Evolutionary conservation across 139 green algal species (phyloP).

Genomic region (Monoraphidium neglectum): DNA sequence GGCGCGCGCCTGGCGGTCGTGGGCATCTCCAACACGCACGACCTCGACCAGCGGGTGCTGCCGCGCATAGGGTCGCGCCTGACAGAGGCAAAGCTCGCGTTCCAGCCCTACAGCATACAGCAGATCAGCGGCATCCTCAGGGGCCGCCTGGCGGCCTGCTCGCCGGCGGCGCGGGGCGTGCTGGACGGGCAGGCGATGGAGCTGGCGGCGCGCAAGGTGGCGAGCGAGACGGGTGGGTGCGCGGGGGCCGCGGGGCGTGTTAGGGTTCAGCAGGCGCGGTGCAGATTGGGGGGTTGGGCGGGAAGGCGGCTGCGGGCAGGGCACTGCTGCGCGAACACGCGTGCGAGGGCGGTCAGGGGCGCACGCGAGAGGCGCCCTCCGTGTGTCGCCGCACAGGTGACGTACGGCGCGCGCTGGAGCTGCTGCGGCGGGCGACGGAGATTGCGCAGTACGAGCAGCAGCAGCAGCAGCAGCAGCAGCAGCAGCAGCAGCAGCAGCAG

Average conservation of each 20-base stretch:
- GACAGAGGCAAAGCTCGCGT: constrained; percentile 66
- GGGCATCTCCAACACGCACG: constrained; percentile 98
- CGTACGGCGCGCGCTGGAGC: constrained; percentile 73
- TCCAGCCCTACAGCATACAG: constrained; percentile 76
- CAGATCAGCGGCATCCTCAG: constrained; percentile 81
- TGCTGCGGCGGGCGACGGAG: constrained; percentile 52
- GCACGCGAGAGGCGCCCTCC: no score
- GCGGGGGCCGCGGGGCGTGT: background rate
- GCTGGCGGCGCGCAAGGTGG: constrained; percentile 62
- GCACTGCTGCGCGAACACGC: no score
- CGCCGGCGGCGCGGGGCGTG: constrained; percentile 1
- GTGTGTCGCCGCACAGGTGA: constrained; percentile 54
- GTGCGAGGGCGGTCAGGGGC: no score
- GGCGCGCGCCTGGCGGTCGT: constrained; percentile 81
- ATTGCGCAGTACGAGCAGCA: constrained; percentile 25
- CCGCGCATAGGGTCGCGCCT: constrained; percentile 81
- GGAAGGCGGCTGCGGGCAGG: no score
- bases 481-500: background rate
- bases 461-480: constrained; percentile 17
- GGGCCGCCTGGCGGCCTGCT: constrained; percentile 57
- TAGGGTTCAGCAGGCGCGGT: no score
- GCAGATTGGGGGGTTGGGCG: no score
- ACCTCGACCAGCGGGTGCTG: constrained; percentile 94
- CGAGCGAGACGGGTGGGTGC: constrained; percentile 30
- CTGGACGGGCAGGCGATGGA: constrained; percentile 52